Base-by-base conservation (phyloP, 2,329 filamentous ascomycete genomes). In the Fusarium longipes region DNA sequence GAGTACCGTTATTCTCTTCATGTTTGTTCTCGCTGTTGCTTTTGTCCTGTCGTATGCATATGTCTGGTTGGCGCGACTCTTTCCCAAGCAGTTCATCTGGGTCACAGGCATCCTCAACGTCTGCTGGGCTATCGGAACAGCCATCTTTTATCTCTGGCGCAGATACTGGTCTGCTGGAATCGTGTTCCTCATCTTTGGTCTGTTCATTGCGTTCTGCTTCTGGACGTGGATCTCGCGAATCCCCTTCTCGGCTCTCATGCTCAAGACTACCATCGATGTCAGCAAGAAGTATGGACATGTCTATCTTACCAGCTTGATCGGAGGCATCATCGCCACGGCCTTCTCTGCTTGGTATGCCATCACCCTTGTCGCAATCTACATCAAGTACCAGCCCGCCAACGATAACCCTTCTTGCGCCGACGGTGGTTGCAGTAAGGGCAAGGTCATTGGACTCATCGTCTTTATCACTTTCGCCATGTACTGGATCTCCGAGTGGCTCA, bases 41-140 rank as follows among this genome's bases (percentile, higher is more conserved):
- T 83, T 94, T 22, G 84, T 92, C 2, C 81, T 97, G 39, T 94
- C 92, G 33, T 91, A 88, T 74, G 83, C 80, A 22, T 98, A 97
- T 76, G 88, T 97, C 72, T 87, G 88, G 78, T 77, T 89, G 3
- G 91, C 92, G 8, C 88, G 93, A 55, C 80, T 86, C 44, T 95
- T 95, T 68, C 93, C 94, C 5, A 96, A 96, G 80, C 87, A 93
- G 74, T 93, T 97, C 71, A 96, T 97, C 76, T 97, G 93, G 92
- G 87, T 93, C 36, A 96, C 93, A 1, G 93, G 93, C 14, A 95
- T 97, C 50, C 82, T 97, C 57, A 96, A 97, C 77, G 91, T 97
- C 72, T 81, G 91, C 54, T 90, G 93, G 71, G 93, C 92, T 1
- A 82, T 97, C n/a, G 94, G 87, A 2, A 97, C 93, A 0, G 93